Evolutionary conservation across 306 rosid species (phyloP), one percentile per base, ranked within the genome.

Genomic region (Trifolium subterraneum): DNA sequence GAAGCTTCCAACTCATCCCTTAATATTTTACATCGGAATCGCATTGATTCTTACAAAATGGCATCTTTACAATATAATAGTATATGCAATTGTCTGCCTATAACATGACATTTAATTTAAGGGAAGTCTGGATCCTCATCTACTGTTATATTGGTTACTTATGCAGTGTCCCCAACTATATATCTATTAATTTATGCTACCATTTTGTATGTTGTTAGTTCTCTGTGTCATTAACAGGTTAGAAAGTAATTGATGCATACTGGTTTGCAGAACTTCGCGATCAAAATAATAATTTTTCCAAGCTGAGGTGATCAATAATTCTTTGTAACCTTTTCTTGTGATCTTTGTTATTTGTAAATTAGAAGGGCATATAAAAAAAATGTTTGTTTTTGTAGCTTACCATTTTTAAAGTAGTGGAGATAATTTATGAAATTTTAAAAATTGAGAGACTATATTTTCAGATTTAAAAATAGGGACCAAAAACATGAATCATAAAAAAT

Each of bases 121-220:
- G 41, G 27, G 0, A 65, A 71, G 27, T n/a, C 69, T 50, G 67
- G 73, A 65, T 22, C 29, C 35, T 69, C 48, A 36, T 20, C 59
- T 4, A 65, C 16, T 68, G 45, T 60, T 55, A 61, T 54, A 25
- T 44, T 22, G 33, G 44, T 63, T 35, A 63, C 71, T 71, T 41
- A 20, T 64, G 78, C 71, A 70, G 8, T 79, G 76, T 72, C 79
- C 50, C 73, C 76, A 71, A 58, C 77, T 79, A 74, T 48, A 58
- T 39, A 18, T 54, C 23, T 42, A 48, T 77, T 50, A 22, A 59
- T 65, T 39, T 68, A 36, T 68, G 41, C 60, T 6, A 50, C 60
- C 73, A 20, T 83, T 72, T 47, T 70, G 56, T 74, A 47, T 39
- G 22, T 48, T 74, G 62, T 19, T 51, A 74, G 27, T 80, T 68